Base-by-base conservation (phyloP, 2,329 filamentous ascomycete species). In the Pseudonectria foliicola region DNA sequence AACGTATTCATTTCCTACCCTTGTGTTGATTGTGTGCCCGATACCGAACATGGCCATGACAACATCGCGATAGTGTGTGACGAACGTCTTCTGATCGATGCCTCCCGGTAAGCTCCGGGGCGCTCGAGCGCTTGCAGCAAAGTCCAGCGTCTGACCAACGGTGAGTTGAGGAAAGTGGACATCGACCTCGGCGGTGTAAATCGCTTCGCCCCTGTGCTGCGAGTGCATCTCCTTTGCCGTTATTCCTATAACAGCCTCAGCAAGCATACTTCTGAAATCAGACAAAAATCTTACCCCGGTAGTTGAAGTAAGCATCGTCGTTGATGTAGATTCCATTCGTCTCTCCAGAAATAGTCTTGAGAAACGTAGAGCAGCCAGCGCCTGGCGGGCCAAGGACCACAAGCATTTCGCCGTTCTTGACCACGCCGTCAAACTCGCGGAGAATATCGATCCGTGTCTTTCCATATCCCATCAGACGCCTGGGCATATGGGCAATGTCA, bases 131-230 rank as follows among this genome's bases (percentile, higher is more conserved):
- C 73, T 67, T 7, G 83, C 82, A 13, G 84, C 84, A 42, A 88
- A 88, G 34, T 74, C 77, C 12, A 89, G 66, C 0, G 85, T 89
- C 47, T 88, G 79, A 33, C 82, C 82, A 11, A 88, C 83, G 4
- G 74, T 79, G 47, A 89, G 63, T 59, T 78, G 73, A 4, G 82
- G 81, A 50, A 87, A 87, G 59, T 87, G 82, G 3, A 82, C 79
- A 54, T 90, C 85, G 23, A 84, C 80, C 59, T 89, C 85, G 37
- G 83, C 82, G 0, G 82, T 87, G 62, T 89, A 90, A 54, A 90
- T 88, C 38, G 81, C 82, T 60, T 90, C 85, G 36, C 85, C 85
- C 13, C 82, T 77, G 61, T 87, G 87, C 32, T 73, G 68, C 4
- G 73, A 75, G 57, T 82, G 74, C 82, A 90, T 88, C 52, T 84